phyloP scores from a whole-genome alignment of 345 rosid genomes.

The Pelargonium nanum region DNA sequence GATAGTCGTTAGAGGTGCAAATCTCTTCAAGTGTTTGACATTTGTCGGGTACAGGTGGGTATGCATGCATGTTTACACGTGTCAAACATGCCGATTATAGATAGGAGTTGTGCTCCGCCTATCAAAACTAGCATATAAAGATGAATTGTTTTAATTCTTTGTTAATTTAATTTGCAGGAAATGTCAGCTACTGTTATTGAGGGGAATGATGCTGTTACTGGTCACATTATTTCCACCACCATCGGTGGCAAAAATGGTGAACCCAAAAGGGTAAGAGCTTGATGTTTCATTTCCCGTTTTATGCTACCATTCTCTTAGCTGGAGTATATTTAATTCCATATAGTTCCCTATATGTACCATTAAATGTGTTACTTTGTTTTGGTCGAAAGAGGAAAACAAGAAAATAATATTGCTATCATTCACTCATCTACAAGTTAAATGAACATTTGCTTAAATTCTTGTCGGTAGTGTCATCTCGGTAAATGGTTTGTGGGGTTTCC shows the following conservation, averaged over 20 bases:
- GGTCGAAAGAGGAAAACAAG: background rate
- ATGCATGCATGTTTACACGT: no score
- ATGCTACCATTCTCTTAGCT: background rate
- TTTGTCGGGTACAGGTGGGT: no score
- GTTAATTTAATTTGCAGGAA: slow-evolving; percentile 28
- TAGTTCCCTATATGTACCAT: background rate
- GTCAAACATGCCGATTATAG: no score
- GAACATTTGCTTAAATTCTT: background rate
- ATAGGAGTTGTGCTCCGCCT: no score
- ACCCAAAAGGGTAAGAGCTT: slow-evolving; percentile 49
- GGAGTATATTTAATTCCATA: background rate
- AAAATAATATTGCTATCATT: background rate
- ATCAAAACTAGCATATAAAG: no score
- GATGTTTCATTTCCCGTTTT: background rate
- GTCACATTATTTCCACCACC: slow-evolving; percentile 69
- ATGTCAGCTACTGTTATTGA: slow-evolving; percentile 48
- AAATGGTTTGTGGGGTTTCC: background rate
- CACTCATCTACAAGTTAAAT: background rate
- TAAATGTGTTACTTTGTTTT: background rate
- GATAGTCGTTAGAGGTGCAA: background rate
- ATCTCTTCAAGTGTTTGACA: no score
- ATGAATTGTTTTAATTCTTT: background rate
- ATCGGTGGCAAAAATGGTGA: slow-evolving; percentile 84
- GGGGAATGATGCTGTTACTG: slow-evolving; percentile 51
- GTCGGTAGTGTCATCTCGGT: background rate